Evolutionary conservation across 2,329 filamentous ascomycete genomes (phyloP).

Genomic region (Ascochyta pisi): DNA sequence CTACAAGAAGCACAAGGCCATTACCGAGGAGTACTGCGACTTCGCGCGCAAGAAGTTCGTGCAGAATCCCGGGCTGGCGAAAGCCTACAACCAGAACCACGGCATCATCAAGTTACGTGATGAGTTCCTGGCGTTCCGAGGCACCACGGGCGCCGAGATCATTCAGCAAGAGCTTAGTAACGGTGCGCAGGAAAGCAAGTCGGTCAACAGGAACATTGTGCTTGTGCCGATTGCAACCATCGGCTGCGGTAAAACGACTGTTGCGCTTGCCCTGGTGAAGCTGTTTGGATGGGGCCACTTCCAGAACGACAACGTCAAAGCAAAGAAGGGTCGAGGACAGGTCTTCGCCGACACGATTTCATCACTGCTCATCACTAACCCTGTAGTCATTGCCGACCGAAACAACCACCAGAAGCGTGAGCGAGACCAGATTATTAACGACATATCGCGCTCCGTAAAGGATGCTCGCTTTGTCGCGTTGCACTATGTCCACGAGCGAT

Average conservation of each 20-base stretch:
- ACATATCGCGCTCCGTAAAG: slow-evolving; percentile 69
- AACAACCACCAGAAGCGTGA: slow-evolving; percentile 94
- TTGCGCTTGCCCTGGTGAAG: slow-evolving; percentile 79
- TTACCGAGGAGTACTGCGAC: slow-evolving; percentile 88
- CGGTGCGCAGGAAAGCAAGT: slow-evolving; percentile 58
- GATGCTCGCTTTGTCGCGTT: slow-evolving; percentile 80
- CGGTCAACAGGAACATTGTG: slow-evolving; percentile 72
- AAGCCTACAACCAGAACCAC: slow-evolving; percentile 83
- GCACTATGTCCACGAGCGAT: slow-evolving; percentile 80
- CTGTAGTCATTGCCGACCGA: slow-evolving; percentile 86
- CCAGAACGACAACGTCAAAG: slow-evolving; percentile 95
- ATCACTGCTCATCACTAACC: slow-evolving; percentile 66
- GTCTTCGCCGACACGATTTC: slow-evolving; percentile 77
- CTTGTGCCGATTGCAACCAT: slow-evolving; percentile 93
- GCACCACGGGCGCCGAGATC: slow-evolving; percentile 86
- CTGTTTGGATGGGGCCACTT: slow-evolving; percentile 92
- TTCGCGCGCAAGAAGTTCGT: slow-evolving; percentile 79
- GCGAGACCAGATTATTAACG: slow-evolving; percentile 83
- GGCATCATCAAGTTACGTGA: slow-evolving; percentile 92
- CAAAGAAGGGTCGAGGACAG: slow-evolving; percentile 74
- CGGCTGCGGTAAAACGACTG: slow-evolving; percentile 94
- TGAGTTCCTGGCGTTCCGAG: slow-evolving; percentile 82
- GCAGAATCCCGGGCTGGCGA: slow-evolving; percentile 70
- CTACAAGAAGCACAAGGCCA: slow-evolving; percentile 84
- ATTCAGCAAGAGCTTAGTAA: slow-evolving; percentile 74